Percentiles rank a stretch among this genome's conserved stretches.
Evolutionary conservation across 441 rosid genomes (phyloP).

Genomic region (Eruca vesicaria): DNA sequence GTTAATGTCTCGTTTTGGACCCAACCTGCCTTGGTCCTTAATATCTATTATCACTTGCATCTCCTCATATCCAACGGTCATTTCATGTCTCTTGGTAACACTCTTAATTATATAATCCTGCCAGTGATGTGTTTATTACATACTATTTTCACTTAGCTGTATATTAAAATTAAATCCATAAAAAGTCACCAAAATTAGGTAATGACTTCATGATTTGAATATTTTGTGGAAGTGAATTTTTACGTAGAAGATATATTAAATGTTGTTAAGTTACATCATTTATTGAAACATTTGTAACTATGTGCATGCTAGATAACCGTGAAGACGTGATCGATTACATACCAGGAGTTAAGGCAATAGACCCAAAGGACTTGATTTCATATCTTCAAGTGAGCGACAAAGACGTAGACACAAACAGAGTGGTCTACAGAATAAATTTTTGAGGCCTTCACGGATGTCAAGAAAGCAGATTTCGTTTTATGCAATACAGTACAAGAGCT

Average conservation of each 20-base stretch:
- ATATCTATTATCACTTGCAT: slow-evolving; percentile 55
- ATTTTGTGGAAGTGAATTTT: background rate
- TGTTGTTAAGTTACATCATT: background rate
- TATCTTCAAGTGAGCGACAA: slow-evolving; percentile 48
- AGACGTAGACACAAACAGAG: slow-evolving; percentile 37
- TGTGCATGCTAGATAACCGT: slow-evolving; percentile 38
- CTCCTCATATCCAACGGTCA: slow-evolving; percentile 54
- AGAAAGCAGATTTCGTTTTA: slow-evolving; percentile 50
- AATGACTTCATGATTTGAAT: background rate
- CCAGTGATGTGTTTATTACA: background rate
- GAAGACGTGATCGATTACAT: slow-evolving; percentile 52
- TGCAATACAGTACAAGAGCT: slow-evolving; percentile 59
- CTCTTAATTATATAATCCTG: background rate
- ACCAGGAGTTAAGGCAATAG: slow-evolving; percentile 52
- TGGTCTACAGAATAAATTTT: slow-evolving; percentile 41
- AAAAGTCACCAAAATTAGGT: background rate
- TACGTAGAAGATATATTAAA: too few relatives aligned
- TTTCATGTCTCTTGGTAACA: slow-evolving; percentile 49
- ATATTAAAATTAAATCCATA: background rate
- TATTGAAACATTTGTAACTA: background rate
- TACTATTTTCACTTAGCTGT: too few relatives aligned
- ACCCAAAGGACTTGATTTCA: slow-evolving; percentile 52
- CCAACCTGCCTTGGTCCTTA: slow-evolving; percentile 59
- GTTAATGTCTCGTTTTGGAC: slow-evolving; percentile 70
- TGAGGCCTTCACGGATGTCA: slow-evolving; percentile 44